Conservation (phyloP, 441 rosid species). For the Populus hybrid region DNA sequence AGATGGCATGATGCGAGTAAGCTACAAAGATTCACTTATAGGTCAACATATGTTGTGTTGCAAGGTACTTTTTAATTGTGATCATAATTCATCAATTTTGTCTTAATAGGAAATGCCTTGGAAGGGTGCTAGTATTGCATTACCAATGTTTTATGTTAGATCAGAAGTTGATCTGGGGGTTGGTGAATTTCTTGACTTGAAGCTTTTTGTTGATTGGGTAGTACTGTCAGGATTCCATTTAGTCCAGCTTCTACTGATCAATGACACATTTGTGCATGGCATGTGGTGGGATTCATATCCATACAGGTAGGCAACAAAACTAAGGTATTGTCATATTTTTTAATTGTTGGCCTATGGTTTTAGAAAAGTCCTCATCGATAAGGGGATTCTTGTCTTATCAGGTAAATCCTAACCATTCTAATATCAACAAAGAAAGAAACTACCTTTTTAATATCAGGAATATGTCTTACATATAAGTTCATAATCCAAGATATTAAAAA, state of each 20-base stretch:
- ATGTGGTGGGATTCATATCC: slow-evolving; percentile 99
- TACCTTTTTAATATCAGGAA: too few relatives aligned
- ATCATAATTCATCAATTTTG: slow-evolving; percentile 13
- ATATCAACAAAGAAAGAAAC: too few relatives aligned
- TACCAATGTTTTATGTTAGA: slow-evolving; percentile 93
- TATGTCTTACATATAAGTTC: too few relatives aligned
- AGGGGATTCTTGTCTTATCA: too few relatives aligned
- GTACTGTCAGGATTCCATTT: slow-evolving; percentile 90
- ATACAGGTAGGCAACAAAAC: slow-evolving; percentile 59
- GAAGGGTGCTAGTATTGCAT: slow-evolving; percentile 97
- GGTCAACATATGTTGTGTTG: slow-evolving; percentile 5
- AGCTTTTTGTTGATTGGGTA: slow-evolving; percentile 91
- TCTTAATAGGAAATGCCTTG: slow-evolving; percentile 78
- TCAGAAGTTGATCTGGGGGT: slow-evolving; percentile 89
- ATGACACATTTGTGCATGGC: slow-evolving; percentile 92
- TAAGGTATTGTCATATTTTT: too few relatives aligned
- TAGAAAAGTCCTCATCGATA: too few relatives aligned
- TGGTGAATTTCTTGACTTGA: slow-evolving; percentile 96
- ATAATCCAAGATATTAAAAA: too few relatives aligned
- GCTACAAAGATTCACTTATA: slow-evolving; percentile 15
- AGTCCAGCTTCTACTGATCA: slow-evolving; percentile 93
- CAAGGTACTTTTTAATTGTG: slow-evolving; percentile 10
- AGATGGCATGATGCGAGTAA: slow-evolving; percentile 96
- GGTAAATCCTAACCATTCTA: too few relatives aligned
- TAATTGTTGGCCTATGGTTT: too few relatives aligned